Conservation (phyloP, 805 yeast genomes). For the Candida namnaoensis region DNA sequence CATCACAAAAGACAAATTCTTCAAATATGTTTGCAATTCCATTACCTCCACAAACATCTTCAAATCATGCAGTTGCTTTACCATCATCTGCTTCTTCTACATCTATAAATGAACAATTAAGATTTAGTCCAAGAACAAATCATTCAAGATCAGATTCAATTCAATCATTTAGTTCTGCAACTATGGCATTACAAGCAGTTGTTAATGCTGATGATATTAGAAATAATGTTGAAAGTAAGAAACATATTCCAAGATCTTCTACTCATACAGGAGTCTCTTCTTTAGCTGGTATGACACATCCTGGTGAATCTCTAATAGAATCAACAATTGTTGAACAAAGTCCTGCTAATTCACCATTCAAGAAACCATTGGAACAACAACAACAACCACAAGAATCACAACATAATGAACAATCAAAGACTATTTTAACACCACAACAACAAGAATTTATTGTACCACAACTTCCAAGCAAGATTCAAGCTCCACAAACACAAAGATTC, state of each 20-base stretch:
- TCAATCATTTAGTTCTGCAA: slow-evolving; percentile 43
- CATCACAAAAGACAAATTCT: slow-evolving; percentile 29
- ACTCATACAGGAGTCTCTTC: slow-evolving; percentile 22
- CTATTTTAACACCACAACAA: slow-evolving; percentile 1
- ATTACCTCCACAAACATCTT: slow-evolving; percentile 63
- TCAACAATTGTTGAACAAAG: slow-evolving; percentile 15
- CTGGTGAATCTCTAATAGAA: slow-evolving; percentile 5
- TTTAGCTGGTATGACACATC: slow-evolving; percentile 1
- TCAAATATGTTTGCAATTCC: slow-evolving; percentile 39
- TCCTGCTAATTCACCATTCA: slow-evolving; percentile 8
- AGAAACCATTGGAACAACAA: slow-evolving; percentile 10
- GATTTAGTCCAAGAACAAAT: slow-evolving; percentile 9
- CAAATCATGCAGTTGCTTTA: slow-evolving; percentile 46
- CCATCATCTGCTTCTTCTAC: slow-evolving; percentile 29
- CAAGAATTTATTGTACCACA: slow-evolving; percentile 13
- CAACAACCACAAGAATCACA: slow-evolving; percentile 13
- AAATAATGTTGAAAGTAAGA: slow-evolving; percentile 9
- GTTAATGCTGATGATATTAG: slow-evolving; percentile 48
- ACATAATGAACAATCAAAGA: slow-evolving; percentile 8
- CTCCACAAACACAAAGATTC: slow-evolving; percentile 11
- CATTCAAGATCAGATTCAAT: slow-evolving; percentile 31
- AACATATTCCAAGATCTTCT: slow-evolving; percentile 23
- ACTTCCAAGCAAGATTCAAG: slow-evolving; percentile 10
- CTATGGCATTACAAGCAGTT: slow-evolving; percentile 64
- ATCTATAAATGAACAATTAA: slow-evolving; percentile 15